phyloP scores from a whole-genome alignment of 495 filamentous ascomycete species.

The Parachaetomium inaequale region DNA sequence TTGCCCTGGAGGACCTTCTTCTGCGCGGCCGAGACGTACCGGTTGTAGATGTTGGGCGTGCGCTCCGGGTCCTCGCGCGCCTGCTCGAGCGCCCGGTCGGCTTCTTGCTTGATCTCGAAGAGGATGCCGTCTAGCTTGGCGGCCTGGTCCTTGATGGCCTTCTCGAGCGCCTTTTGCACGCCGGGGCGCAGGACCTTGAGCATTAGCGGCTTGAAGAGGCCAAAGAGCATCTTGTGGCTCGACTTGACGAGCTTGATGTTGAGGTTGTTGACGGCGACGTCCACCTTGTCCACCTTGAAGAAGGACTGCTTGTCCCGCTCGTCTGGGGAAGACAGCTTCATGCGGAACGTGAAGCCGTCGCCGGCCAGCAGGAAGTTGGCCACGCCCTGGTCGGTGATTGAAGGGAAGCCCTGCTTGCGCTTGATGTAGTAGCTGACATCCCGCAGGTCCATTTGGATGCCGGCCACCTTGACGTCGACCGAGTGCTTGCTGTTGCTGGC shows the following conservation, averaged over 20 bases:
- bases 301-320: constrained; percentile 73
- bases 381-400: constrained; percentile 81
- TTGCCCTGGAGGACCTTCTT: constrained; percentile 68
- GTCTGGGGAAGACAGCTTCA: constrained; percentile 80
- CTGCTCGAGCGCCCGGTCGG: constrained; percentile 64
- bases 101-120: constrained; percentile 76
- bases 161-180: constrained; percentile 82
- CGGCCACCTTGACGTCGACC: constrained; percentile 77
- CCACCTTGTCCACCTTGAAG: constrained; percentile 89
- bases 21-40: constrained; percentile 74
- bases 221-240: constrained; percentile 88
- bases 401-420: constrained; percentile 92
- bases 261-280: constrained; percentile 78
- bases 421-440: constrained; percentile 96
- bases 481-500: constrained; percentile 75
- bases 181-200: constrained; percentile 79
- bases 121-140: constrained; percentile 64
- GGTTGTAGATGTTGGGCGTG: constrained; percentile 77
- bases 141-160: constrained; percentile 77
- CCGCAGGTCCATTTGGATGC: constrained; percentile 80
- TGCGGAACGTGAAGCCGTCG: constrained; percentile 84
- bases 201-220: constrained; percentile 81
- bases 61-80: constrained; percentile 70
- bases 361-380: constrained; percentile 89
- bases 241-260: constrained; percentile 90